Percentiles rank a stretch among this genome's conserved stretches.
These are phyloP conservation scores for Cenococcum geophilum DNA, from an alignment of 495 filamentous ascomycete genomes.

Conservation along the genomic window DNA sequence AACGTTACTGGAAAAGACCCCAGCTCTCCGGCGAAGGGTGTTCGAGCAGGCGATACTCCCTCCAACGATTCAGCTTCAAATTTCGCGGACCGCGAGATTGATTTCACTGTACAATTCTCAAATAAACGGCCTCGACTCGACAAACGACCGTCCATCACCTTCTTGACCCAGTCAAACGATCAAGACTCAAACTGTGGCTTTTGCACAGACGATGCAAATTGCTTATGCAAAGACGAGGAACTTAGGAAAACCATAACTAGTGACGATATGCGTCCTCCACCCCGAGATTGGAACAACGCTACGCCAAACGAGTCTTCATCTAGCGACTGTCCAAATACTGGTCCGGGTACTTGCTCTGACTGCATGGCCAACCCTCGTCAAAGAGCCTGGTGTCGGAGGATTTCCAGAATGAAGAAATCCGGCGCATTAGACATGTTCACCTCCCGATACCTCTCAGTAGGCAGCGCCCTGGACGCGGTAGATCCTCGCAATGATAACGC, in stretches of 20 bases:
- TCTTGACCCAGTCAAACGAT: constrained; percentile 16
- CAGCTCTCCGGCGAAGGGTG: constrained; percentile 13
- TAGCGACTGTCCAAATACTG: constrained; percentile 4
- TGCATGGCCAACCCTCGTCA: constrained; percentile 24
- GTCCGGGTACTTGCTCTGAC: constrained; percentile 22
- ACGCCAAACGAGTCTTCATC: constrained; percentile 1
- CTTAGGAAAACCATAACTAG: neutral
- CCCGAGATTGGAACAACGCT: neutral
- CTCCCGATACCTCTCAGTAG: constrained; percentile 5
- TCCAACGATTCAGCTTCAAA: neutral
- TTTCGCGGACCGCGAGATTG: constrained; percentile 26
- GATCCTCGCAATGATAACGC: constrained; percentile 10
- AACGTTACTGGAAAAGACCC: neutral
- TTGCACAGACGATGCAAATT: constrained; percentile 23
- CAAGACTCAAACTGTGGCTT: constrained; percentile 24
- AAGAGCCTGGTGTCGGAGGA: constrained; percentile 26
- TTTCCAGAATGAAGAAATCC: constrained; percentile 10
- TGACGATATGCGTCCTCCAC: constrained; percentile 5
- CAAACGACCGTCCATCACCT: constrained; percentile 13
- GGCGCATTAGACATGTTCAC: neutral
- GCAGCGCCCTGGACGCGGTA: constrained; percentile 3
- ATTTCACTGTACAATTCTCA: constrained; percentile 25
- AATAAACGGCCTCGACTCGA: constrained; percentile 10
- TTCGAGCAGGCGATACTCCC: constrained; percentile 2
- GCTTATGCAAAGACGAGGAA: constrained; percentile 20